Evolutionary conservation across 2,329 filamentous ascomycete genomes (phyloP), one percentile per base, ranked within the genome.

Genomic region (Septoria linicola): DNA sequence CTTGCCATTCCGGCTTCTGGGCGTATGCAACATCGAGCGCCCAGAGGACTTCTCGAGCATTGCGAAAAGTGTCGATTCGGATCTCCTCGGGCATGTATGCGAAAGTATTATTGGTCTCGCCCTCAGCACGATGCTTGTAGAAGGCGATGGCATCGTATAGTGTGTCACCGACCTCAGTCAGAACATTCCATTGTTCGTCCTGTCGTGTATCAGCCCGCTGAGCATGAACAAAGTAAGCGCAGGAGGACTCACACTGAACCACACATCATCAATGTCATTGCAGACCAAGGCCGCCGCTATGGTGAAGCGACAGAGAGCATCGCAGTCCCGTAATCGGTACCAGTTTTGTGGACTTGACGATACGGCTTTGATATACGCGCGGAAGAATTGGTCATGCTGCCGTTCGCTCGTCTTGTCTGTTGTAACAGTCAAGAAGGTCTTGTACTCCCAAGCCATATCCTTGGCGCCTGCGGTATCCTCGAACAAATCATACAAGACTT

Each of bases 261-360:
- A 57, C 2, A 53, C 42, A 37, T 57, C 39, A 36, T 52, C 43
- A 17, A 51, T 11, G 34, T 69, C 64, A 36, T 68, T 70, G 56
- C 67, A 69, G 0, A 58, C 63, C 16, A 71, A 53, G 0, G 68
- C 66, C 4, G 61, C 58, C 3, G 59, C 65, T 21, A 70, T 62
- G 7, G 65, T 64, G 54, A 67, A 69, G 14, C 68, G 62, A 10
- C 55, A 55, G 1, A 70, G 53, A 11, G 65, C 67, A 52, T 71
- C 67, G 27, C 58, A 60, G 51, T 70, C 68, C 8, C 68, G 65
- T 32, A 69, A 49, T 6, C 68, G 66, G 56, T 70, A 70, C 64
- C 65, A 57, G 13, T 49, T 43, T 37, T 53, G 32, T 0, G 68
- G 68, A 0, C 58, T 61, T 6, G 43, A 32, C 8, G 62, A 60